Percentiles rank a stretch among this genome's conserved stretches.
Conservation (phyloP, 148 eudicot species). For the Camellia lanceoleosa region DNA sequence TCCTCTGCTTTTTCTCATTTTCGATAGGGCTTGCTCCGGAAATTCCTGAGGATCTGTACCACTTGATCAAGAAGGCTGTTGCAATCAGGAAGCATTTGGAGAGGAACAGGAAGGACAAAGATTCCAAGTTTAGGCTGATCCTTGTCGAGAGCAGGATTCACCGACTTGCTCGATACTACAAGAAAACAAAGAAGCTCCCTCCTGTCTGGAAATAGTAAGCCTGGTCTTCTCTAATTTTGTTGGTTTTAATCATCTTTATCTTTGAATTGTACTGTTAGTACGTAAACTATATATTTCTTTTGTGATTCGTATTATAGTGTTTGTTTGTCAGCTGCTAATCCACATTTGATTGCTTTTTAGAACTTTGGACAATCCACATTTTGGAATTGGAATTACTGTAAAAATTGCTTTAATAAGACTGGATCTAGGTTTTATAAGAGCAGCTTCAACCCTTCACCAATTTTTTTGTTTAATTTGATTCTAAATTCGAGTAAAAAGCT, state of each 20-base stretch:
- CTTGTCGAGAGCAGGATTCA: slow-evolving; percentile 44
- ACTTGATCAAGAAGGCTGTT: slow-evolving; percentile 44
- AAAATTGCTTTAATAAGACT: not conserved
- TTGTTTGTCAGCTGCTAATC: not conserved
- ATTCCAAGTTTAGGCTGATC: slow-evolving; percentile 42
- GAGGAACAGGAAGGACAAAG: slow-evolving; percentile 47
- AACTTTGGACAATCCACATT: not conserved
- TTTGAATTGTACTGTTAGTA: not conserved
- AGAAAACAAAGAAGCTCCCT: slow-evolving; percentile 48
- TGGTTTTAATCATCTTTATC: not conserved
- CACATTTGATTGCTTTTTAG: not conserved
- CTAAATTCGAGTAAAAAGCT: too few relatives aligned
- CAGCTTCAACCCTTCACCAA: too few relatives aligned
- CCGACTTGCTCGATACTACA: slow-evolving; percentile 44
- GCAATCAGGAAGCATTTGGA: slow-evolving; percentile 41
- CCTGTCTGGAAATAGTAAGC: slow-evolving; percentile 45
- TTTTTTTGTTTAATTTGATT: too few relatives aligned
- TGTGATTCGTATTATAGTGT: not conserved
- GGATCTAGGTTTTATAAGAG: too few relatives aligned
- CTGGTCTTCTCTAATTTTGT: not conserved
- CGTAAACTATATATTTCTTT: not conserved
- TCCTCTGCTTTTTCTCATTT: too few relatives aligned
- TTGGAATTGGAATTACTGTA: not conserved
- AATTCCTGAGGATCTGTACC: slow-evolving; percentile 43
- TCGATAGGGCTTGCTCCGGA: slow-evolving; percentile 37